These are phyloP conservation scores for Fennellomyces sp. DNA, from an alignment of 371 early-diverging fungal species.

Conservation along the genomic window DNA sequence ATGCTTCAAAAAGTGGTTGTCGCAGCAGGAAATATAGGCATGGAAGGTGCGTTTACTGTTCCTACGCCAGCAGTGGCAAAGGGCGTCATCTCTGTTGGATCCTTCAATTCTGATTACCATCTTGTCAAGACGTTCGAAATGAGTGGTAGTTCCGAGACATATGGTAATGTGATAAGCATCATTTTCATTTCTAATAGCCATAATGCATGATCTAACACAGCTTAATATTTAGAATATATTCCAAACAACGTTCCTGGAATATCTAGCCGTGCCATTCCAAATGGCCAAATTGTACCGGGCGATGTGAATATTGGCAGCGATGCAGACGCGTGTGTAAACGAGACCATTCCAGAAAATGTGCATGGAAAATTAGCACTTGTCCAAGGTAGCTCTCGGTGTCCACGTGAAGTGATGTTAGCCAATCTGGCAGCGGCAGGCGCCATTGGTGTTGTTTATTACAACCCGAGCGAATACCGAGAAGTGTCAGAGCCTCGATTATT, in stretches of 20 bases:
- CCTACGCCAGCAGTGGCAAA: slow-evolving; percentile 46
- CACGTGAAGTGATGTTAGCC: too few species aligned
- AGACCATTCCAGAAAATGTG: not conserved
- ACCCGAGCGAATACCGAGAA: too few species aligned
- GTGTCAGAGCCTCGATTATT: not conserved
- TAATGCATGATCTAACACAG: not conserved
- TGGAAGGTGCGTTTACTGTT: slow-evolving; percentile 42
- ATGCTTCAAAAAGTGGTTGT: slow-evolving; percentile 41
- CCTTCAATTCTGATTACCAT: slow-evolving; percentile 49
- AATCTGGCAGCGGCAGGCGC: slow-evolving; percentile 41
- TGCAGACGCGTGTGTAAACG: slow-evolving; percentile 3
- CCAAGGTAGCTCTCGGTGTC: slow-evolving; percentile 55
- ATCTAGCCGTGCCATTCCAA: not conserved
- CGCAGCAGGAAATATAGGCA: slow-evolving; percentile 61
- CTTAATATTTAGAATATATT: not conserved
- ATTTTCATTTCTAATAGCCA: not conserved
- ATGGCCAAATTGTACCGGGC: not conserved
- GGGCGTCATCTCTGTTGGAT: slow-evolving; percentile 61
- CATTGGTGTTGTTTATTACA: slow-evolving; percentile 52
- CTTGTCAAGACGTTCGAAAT: slow-evolving; percentile 16
- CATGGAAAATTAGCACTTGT: slow-evolving; percentile 43
- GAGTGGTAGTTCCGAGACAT: slow-evolving; percentile 12
- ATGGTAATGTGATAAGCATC: slow-evolving; percentile 27
- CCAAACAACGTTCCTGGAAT: too few species aligned
- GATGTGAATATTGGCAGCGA: too few species aligned